Percentiles rank a stretch among this genome's conserved stretches.
phyloP scores from a whole-genome alignment of 2,329 filamentous ascomycete genomes.

The Exophiala bonariae region DNA sequence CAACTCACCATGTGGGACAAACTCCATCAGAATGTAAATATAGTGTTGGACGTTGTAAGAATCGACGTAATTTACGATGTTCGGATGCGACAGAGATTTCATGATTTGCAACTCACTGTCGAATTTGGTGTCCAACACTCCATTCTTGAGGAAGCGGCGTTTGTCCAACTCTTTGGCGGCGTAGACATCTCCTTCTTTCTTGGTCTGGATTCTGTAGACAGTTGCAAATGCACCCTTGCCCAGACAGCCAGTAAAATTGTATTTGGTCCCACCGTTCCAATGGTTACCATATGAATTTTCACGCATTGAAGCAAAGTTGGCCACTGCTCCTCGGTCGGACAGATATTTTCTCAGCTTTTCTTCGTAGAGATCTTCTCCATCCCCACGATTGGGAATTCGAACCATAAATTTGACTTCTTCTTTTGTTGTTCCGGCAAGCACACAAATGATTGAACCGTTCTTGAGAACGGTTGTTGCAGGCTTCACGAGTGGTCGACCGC shows the following conservation, averaged over 20 bases:
- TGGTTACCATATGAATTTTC: slow-evolving; percentile 64
- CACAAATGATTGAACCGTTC: slow-evolving; percentile 71
- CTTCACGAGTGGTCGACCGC: slow-evolving; percentile 15
- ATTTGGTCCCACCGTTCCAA: slow-evolving; percentile 77
- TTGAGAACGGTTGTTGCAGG: slow-evolving; percentile 63
- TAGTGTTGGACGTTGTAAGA: slow-evolving; percentile 78
- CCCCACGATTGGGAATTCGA: slow-evolving; percentile 75
- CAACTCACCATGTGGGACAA: slow-evolving; percentile 77
- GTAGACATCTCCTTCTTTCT: slow-evolving; percentile 77
- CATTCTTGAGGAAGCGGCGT: slow-evolving; percentile 88
- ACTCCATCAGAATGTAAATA: slow-evolving; percentile 98
- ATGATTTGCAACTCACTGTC: slow-evolving; percentile 98
- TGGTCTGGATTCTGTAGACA: slow-evolving; percentile 86
- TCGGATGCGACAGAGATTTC: slow-evolving; percentile 76
- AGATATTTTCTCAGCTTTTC: slow-evolving; percentile 71
- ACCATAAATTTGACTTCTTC: slow-evolving; percentile 80
- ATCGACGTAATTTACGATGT: slow-evolving; percentile 90
- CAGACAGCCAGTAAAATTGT: slow-evolving; percentile 78
- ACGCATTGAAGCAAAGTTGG: slow-evolving; percentile 31
- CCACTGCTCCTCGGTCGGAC: slow-evolving; percentile 28
- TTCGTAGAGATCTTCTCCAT: slow-evolving; percentile 66
- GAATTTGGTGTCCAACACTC: slow-evolving; percentile 82
- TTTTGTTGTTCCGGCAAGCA: slow-evolving; percentile 52
- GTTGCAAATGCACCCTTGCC: slow-evolving; percentile 94
- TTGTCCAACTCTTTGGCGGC: slow-evolving; percentile 97